Evolutionary conservation across 805 yeast genomes (phyloP).

Genomic region (Metschnikowia kofuensis): DNA sequence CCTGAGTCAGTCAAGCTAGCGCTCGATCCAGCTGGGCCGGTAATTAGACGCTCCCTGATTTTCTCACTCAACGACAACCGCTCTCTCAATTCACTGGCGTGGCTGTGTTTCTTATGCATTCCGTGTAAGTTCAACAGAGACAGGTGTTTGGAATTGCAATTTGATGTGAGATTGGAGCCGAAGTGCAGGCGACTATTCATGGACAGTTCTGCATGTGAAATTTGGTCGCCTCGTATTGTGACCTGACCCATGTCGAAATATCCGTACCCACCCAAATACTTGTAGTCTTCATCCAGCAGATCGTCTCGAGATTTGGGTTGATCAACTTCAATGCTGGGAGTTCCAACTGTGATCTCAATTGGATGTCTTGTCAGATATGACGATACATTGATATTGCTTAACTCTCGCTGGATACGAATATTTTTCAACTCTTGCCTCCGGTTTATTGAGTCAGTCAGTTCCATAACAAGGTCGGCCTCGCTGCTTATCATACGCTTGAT

Average conservation of each 20-base stretch:
- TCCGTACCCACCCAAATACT: slow-evolving; percentile 78
- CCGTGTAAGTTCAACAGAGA: slow-evolving; percentile 27
- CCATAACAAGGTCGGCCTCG: slow-evolving; percentile 30
- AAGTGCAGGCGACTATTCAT: slow-evolving; percentile 24
- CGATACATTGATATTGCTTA: slow-evolving; percentile 24
- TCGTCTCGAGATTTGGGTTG: background rate
- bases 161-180: slow-evolving; percentile 22
- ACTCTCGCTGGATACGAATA: slow-evolving; percentile 34
- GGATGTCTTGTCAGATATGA: slow-evolving; percentile 23
- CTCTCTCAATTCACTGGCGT: slow-evolving; percentile 23
- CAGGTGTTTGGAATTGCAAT: slow-evolving; percentile 26
- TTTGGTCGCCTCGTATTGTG: slow-evolving; percentile 48
- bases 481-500: slow-evolving; percentile 49
- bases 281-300: slow-evolving; percentile 22
- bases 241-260: slow-evolving; percentile 74
- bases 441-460: slow-evolving; percentile 29
- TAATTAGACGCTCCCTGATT: slow-evolving; percentile 34
- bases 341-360: slow-evolving; percentile 16
- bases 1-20: background rate
- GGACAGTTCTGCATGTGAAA: slow-evolving; percentile 28
- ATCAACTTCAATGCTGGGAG: background rate
- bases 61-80: slow-evolving; percentile 35
- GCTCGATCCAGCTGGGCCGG: slow-evolving; percentile 1
- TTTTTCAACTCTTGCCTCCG: slow-evolving; percentile 33
- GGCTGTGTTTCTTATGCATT: slow-evolving; percentile 2